Conservation (phyloP, 768 basidiomycete species). For the Rhodocollybia butyracea region DNA sequence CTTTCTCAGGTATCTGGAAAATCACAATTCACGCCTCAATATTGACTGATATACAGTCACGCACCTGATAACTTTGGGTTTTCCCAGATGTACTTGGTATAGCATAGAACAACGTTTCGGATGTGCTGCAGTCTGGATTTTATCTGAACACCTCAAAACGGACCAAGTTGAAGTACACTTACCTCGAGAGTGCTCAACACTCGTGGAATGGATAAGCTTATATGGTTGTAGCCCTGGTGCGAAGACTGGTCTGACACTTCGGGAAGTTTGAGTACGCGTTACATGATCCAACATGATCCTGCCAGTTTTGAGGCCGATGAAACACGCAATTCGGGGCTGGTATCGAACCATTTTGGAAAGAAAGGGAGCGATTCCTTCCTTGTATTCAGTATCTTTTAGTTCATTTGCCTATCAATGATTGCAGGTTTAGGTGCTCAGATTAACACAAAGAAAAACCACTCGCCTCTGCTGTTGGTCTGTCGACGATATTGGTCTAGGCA, state of each 20-base stretch:
- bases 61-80: slow-evolving; percentile 69
- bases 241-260: not conserved
- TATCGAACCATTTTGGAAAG: slow-evolving; percentile 54
- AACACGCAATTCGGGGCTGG: slow-evolving; percentile 68
- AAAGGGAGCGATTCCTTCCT: slow-evolving; percentile 50
- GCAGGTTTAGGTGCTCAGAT: too few species aligned
- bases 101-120: slow-evolving; percentile 71
- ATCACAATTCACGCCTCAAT: not conserved
- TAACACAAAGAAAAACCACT: not conserved
- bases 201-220: slow-evolving; percentile 8
- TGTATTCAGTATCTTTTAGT: slow-evolving; percentile 49
- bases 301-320: slow-evolving; percentile 72
- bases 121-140: too few species aligned
- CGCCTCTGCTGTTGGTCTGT: slow-evolving; percentile 65
- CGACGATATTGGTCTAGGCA: slow-evolving; percentile 70
- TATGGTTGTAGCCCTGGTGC: not conserved
- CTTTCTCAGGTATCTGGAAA: slow-evolving; percentile 41
- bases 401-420: slow-evolving; percentile 44
- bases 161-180: not conserved
- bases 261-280: slow-evolving; percentile 7
- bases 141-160: not conserved
- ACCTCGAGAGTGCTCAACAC: not conserved
- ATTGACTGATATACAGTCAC: slow-evolving; percentile 16
- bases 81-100: slow-evolving; percentile 76
- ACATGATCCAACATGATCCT: slow-evolving; percentile 25